Evolutionary conservation across 2,329 filamentous ascomycete species (phyloP), one percentile per base, ranked within the genome.

Genomic region (Penicillium sp.): DNA sequence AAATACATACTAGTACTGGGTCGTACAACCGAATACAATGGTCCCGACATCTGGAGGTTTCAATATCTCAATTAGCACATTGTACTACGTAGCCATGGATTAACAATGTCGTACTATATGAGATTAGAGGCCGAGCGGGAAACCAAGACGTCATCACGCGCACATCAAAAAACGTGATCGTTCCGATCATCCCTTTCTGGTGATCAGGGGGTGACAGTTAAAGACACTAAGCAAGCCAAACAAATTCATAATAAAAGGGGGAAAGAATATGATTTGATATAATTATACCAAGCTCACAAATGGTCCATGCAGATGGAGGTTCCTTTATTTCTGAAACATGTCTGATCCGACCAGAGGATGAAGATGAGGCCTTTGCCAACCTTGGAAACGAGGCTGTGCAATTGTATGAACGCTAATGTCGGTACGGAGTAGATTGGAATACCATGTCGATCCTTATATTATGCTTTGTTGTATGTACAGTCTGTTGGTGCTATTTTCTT

Each of bases 371-470:
- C 23, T n/a, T 10, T 47, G 35, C 29, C 48, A 15, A 19, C 36
- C 36, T 39, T 13, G 36, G 9, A 19, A 55, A 52, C 29, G 57
- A 58, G 61, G 61, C 61, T 62, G 61, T 63, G 61, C 61, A 60
- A 50, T 38, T 36, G 47, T 43, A 45, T 39, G 45, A 60, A 59
- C 56, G 27, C 48, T 17, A 39, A 43, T 21, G 15, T 52, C 13
- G 48, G 44, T n/a, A n/a, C n/a, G n/a, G n/a, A n/a, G n/a, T 52
- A 39, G 58, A 61, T 59, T 54, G 31, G 31, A 42, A 53, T 48
- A 12, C 9, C 10, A 17, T 27, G 57, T 43, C 48, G 60, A 61
- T 61, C 60, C 27, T 48, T 41, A 53, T 57, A 36, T n/a, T 27
- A 21, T 19, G 13, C 10, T 6, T n/a, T n/a, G n/a, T n/a, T n/a